These are phyloP conservation scores for Flaveria brownii DNA, from an alignment of 129 eudicot genomes.

Conservation along the genomic window DNA sequence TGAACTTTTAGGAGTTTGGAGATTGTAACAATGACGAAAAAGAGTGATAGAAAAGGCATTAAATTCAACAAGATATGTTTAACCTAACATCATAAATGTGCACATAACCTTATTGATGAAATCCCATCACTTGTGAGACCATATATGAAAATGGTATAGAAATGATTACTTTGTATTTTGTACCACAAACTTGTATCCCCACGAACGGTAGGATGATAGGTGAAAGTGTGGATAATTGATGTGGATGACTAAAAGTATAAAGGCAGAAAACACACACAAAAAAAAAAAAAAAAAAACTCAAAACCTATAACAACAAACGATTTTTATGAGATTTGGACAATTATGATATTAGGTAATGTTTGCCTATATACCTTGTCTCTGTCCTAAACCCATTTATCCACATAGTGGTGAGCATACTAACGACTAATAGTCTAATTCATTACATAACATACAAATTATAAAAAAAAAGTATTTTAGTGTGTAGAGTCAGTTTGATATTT, in stretches of 20 bases:
- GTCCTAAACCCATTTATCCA: too few relatives aligned
- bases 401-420: too few relatives aligned
- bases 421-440: too few relatives aligned
- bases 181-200: background rate
- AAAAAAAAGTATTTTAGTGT: too few relatives aligned
- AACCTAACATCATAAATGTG: constrained; percentile 1
- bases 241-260: background rate
- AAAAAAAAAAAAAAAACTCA: too few relatives aligned
- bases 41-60: background rate
- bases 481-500: too few relatives aligned
- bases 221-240: background rate
- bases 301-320: too few relatives aligned
- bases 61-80: background rate
- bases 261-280: too few relatives aligned
- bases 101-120: background rate
- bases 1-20: background rate
- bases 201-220: background rate
- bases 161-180: background rate
- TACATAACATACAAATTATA: too few relatives aligned
- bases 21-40: background rate
- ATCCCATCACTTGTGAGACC: background rate
- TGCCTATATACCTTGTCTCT: too few relatives aligned
- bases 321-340: too few relatives aligned
- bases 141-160: background rate
- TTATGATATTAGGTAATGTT: too few relatives aligned